Evolutionary conservation across 2,329 filamentous ascomycete genomes (phyloP), one percentile per base, ranked within the genome.

Genomic region (Epichloe elymi): DNA sequence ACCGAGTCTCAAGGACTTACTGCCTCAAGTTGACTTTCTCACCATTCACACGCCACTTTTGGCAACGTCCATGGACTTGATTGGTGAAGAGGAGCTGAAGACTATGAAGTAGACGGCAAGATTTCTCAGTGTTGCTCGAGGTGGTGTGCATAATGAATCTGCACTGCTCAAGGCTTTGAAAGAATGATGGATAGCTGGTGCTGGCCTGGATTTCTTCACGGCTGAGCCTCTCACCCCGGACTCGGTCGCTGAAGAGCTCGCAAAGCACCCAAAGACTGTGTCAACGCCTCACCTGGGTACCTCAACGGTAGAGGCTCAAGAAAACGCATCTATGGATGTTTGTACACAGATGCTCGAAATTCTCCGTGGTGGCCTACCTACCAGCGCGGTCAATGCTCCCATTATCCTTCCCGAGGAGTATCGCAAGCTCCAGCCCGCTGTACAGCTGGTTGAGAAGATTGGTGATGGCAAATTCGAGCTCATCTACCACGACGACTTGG

Each of bases 1-100:
- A n/a, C 60, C 71, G 2, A 74, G 70, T 2, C 68, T 88, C 17
- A 54, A 61, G 3, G 76, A 79, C 20, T 68, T 91, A 14, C 72
- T 93, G 14, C 75, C 80, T 1, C 71, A 74, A 26, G 79, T 82
- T 1, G 86, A 91, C 65, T 90, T 91, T 61, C 63, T 93, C 54
- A 90, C 86, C 0, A 82, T 91, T 10, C 87, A 93, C 61, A 91
- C 86, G 0, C 88, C 88, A 0, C 72, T 93, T 51, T 78, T 90
- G 53, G 85, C 85, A 5, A 85, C 82, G 5, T 93, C 87, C 0
- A 74, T 83, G 52, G 85, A 86, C 51, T 76, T 93, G 66, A 79
- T 93, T 20, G 78, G 82, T 1, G 78, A 78, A 43, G 65, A 72
- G 0, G 85, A 91, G 64, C 67, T 91, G 8, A 70, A 71, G 20